Percentiles rank a stretch among this genome's conserved stretches.
Conservation (phyloP, 495 filamentous ascomycete genomes). For the Daldinia vernicosa region DNA sequence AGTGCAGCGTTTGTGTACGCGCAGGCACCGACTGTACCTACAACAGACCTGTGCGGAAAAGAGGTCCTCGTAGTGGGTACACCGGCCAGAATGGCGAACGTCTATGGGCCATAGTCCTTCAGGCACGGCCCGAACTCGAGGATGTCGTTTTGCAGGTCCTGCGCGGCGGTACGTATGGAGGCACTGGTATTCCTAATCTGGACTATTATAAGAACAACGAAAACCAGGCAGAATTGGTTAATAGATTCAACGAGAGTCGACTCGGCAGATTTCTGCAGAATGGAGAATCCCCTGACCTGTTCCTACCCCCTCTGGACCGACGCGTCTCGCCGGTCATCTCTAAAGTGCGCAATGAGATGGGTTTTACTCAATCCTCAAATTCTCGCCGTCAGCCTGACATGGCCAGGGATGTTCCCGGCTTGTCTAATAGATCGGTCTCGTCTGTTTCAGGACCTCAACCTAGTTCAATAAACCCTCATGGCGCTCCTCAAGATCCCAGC, state of each 20-base stretch:
- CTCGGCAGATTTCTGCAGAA: constrained; percentile 44
- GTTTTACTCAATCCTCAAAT: constrained; percentile 30
- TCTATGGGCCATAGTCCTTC: constrained; percentile 45
- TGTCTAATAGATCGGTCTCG: constrained; percentile 25
- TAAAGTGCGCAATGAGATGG: constrained; percentile 30
- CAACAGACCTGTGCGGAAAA: constrained; percentile 45
- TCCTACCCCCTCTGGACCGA: constrained; percentile 40
- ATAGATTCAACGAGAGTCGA: constrained; percentile 44
- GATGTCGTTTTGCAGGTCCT: constrained; percentile 45
- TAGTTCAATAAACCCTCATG: constrained; percentile 40
- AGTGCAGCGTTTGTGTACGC: constrained; percentile 47
- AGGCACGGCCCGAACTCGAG: constrained; percentile 44
- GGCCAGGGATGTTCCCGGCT: constrained; percentile 11
- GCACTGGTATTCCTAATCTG: constrained; percentile 42
- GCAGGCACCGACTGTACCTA: constrained; percentile 48
- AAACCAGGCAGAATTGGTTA: constrained; percentile 46
- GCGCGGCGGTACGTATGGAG: constrained; percentile 40
- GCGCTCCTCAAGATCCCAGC: constrained; percentile 45
- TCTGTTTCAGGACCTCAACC: constrained; percentile 17
- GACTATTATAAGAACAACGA: constrained; percentile 48
- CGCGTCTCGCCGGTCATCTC: constrained; percentile 36
- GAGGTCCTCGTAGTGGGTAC: constrained; percentile 47
- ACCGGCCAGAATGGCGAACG: constrained; percentile 49
- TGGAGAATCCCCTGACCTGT: constrained; percentile 43
- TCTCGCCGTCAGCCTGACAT: constrained; percentile 24